Evolutionary conservation across 2,329 filamentous ascomycete species (phyloP).

Genomic region (Arthrinium phaeospermum): DNA sequence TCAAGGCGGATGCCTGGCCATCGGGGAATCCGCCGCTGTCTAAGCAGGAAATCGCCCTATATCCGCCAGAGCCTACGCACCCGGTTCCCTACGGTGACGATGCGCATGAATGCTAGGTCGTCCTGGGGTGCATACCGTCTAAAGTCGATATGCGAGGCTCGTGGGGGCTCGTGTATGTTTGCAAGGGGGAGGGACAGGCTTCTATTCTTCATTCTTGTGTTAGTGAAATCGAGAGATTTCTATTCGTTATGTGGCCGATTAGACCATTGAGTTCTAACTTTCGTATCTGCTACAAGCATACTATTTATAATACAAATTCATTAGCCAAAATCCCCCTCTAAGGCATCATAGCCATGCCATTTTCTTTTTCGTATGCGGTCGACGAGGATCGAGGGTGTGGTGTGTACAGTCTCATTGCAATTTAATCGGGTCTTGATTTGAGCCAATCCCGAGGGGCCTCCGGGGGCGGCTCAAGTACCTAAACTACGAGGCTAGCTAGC

Average conservation of each 20-base stretch:
- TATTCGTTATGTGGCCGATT: background rate
- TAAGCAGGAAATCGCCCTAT: constrained; percentile 25
- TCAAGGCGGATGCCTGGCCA: constrained; percentile 30
- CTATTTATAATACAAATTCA: background rate
- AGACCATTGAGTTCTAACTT: background rate
- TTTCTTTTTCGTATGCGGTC: background rate
- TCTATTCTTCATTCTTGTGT: background rate
- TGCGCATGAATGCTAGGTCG: constrained; percentile 24
- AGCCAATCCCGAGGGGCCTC: constrained; percentile 2
- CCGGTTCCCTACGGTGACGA: constrained; percentile 34
- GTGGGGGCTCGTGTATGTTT: background rate
- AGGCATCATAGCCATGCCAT: background rate
- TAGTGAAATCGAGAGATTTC: background rate
- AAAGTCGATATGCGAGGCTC: background rate
- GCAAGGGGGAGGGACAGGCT: background rate
- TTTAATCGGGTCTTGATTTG: constrained; percentile 7
- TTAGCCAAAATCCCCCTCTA: background rate
- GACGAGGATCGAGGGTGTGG: no score
- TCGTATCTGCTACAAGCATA: background rate
- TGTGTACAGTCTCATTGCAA: background rate
- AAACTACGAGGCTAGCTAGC: constrained; percentile 10
- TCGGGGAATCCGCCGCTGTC: constrained; percentile 33
- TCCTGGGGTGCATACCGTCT: background rate
- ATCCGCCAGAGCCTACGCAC: constrained; percentile 28
- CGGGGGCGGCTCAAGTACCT: background rate